Base-by-base conservation (phyloP, 2,329 filamentous ascomycete species). In the Xylaria sp. region DNA sequence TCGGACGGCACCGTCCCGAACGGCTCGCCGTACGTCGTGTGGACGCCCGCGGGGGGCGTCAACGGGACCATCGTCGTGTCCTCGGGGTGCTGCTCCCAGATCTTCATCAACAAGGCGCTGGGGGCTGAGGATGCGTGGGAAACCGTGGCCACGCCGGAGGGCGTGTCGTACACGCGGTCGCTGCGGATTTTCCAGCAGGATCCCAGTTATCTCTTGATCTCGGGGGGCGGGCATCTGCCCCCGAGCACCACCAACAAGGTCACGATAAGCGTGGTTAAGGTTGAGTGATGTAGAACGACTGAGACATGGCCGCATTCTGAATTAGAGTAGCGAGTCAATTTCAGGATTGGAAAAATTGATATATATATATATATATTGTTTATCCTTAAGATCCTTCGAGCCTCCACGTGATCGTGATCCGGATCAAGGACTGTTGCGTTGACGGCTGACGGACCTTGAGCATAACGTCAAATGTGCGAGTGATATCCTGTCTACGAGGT, bases 201-300 rank as follows among this genome's bases (percentile, higher is more conserved):
- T 53, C 69, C 68, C 1, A 67, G 53, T 11, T 72, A 69, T 47
- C 60, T 77, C 2, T 74, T 81, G 54, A 79, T 80, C 4, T 79
- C 81, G 34, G 80, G 79, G 12, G 80, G 72, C 0, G 80, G 79
- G 0, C 75, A 76, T n/a, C 74, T 80, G 61, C 83, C 82, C 2
- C 79, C 79, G 2, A 83, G 77, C 60, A 82, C 75, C 19, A 81
- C 79, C 53, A 82, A 84, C 55, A 72, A 79, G 72, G 76, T 78
- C 21, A 75, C 73, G 3, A 66, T 74, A 21, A 77, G 75, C 32
- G 74, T 78, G 11, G 69, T 76, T 45, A 48, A 47, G 48, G 21
- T 66, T 21, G 32, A 61, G n/a, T 66, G 30, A 56, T 56, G 34
- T 27, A 21, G 19, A 21, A 17, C 3, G 6, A 48, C 47, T 19